Evolutionary conservation across 2,329 filamentous ascomycete species (phyloP), one percentile per base, ranked within the genome.

Genomic region (Cytospora leucostoma): DNA sequence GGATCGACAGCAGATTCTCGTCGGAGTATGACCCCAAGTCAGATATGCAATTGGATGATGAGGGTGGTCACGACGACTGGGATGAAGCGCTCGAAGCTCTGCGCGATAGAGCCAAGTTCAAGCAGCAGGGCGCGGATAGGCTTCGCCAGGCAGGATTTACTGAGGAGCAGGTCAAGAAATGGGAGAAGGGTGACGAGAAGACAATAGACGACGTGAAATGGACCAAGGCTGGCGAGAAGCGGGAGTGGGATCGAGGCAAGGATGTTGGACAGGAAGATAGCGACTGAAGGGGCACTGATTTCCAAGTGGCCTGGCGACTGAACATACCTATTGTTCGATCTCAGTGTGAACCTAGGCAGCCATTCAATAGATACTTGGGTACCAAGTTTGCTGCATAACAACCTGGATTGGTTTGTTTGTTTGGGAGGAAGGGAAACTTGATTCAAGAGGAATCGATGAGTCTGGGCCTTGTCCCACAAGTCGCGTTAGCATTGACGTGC

Each of bases 1-100:
- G 84, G 11, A 96, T 97, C 68, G 93, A 97, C 71, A 80, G 84
- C 32, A 91, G 91, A 59, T 98, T 97, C 74, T 88, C 89, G 1
- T 79, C 86, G 1, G 83, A 80, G 56, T 89, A 89, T 68, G 80
- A 86, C 64, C 82, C 84, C 0, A 81, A 75, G 7, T 73, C 78
- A n/a, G 85, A 91, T 69, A 75, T 89, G 4, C 77, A 81, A 47
- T 76, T 79, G 55, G 81, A 82, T 65, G 76, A 78, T 2, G 78
- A 80, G 1, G 78, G 76, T 3, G 75, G 74, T 27, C 82, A 81
- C 34, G 87, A 88, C 65, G 86, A 91, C 65, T 97, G 92, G 93
- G 90, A 91, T 52, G 85, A 91, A 69, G 87, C 90, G 0, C 79
- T 95, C 1, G 92, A 96, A 75, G 87, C 88, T 5, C 81, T 92